A percentile compares a stretch with the other conserved stretches of the same genome.
phyloP scores from a whole-genome alignment of 306 rosid genomes.

The Cucurbita ficifolia region DNA sequence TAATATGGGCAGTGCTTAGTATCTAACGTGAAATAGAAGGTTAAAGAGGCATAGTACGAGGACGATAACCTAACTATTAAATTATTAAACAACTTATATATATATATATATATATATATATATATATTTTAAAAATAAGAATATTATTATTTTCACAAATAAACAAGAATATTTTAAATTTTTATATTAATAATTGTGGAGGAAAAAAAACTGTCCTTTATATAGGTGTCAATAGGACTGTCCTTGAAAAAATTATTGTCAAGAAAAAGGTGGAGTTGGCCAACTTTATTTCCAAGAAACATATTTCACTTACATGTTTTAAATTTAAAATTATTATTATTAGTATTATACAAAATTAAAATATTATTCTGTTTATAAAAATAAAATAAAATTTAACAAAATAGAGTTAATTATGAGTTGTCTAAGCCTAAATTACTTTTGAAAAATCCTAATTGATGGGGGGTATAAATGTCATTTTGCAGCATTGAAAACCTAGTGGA shows the following conservation, averaged over 20 bases:
- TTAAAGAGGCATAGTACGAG: no score
- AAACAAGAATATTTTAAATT: no score
- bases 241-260: not conserved
- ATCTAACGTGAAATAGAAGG: no score
- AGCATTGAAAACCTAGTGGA: not conserved
- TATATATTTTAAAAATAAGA: not conserved
- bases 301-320: not conserved
- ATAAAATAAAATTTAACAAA: no score
- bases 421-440: not conserved
- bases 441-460: not conserved
- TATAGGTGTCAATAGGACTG: not conserved
- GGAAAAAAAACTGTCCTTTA: not conserved
- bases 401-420: not conserved
- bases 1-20: no score
- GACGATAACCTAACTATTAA: no score
- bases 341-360: no score
- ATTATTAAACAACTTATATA: no score
- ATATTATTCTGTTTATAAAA: no score
- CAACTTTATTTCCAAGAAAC: not conserved
- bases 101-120: not conserved
- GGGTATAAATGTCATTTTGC: not conserved
- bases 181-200: not conserved
- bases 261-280: not conserved
- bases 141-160: not conserved
- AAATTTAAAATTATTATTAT: no score